A percentile compares a stretch with the other conserved stretches of the same genome.
Evolutionary conservation across 2,329 filamentous ascomycete species (phyloP).

Genomic region (Pleoardoris graminearum): DNA sequence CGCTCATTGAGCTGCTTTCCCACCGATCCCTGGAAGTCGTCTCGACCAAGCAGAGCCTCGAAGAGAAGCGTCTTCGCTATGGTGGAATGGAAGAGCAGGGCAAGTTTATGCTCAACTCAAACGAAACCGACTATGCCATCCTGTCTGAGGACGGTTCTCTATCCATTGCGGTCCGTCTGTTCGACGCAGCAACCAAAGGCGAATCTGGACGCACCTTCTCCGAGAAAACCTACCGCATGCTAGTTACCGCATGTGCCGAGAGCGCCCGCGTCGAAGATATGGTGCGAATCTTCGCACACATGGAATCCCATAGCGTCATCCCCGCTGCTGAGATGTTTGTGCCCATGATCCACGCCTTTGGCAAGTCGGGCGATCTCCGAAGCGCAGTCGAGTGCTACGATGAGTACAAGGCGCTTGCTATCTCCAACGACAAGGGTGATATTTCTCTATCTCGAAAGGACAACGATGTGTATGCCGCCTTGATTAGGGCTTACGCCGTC

Average conservation of each 20-base stretch:
- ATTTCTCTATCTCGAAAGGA: slow-evolving; percentile 73
- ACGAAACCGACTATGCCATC: slow-evolving; percentile 84
- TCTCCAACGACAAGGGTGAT: slow-evolving; percentile 77
- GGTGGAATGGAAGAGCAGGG: slow-evolving; percentile 82
- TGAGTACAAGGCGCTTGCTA: slow-evolving; percentile 87
- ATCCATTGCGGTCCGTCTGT: slow-evolving; percentile 81
- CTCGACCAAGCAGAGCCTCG: slow-evolving; percentile 70
- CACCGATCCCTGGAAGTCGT: slow-evolving; percentile 78
- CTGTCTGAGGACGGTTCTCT: slow-evolving; percentile 85
- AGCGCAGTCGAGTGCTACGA: slow-evolving; percentile 95
- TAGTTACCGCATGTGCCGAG: slow-evolving; percentile 86
- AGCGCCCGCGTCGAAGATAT: slow-evolving; percentile 82
- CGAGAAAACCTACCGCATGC: slow-evolving; percentile 78
- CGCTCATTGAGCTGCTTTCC: slow-evolving; percentile 80
- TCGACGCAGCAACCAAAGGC: slow-evolving; percentile 71
- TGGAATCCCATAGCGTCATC: slow-evolving; percentile 75
- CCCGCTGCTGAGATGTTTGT: slow-evolving; percentile 84
- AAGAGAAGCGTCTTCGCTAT: slow-evolving; percentile 81
- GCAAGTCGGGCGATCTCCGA: slow-evolving; percentile 74
- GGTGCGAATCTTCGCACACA: slow-evolving; percentile 87
- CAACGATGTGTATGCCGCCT: slow-evolving; percentile 82
- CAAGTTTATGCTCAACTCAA: slow-evolving; percentile 86
- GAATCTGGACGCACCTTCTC: slow-evolving; percentile 68
- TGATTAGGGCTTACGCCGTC: slow-evolving; percentile 85
- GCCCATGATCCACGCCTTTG: slow-evolving; percentile 93